Percentiles rank a stretch among this genome's conserved stretches.
Conservation (phyloP, 1,284 basidiomycete species). For the Hemileccinum hortonii region DNA sequence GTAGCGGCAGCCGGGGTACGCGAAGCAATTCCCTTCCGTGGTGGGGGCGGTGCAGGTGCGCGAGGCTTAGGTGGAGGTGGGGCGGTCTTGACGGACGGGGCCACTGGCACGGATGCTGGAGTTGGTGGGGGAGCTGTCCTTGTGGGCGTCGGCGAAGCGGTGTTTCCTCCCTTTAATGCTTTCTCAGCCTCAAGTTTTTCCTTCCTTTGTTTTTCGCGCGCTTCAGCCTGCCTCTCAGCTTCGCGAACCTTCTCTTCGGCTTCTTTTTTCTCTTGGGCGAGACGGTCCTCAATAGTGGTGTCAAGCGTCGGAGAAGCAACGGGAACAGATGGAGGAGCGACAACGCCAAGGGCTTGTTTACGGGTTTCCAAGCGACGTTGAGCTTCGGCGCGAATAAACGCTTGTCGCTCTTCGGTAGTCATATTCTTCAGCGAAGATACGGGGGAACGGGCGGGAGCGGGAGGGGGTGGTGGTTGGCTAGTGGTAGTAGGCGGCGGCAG, state of each 20-base stretch:
- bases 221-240: conserved; percentile 77
- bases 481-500: conserved; percentile 46
- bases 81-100: conserved; percentile 28
- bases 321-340: conserved; percentile 48
- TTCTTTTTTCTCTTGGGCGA: conserved; percentile 82
- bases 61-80: conserved; percentile 34
- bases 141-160: conserved; percentile 33
- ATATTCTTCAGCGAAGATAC: conserved; percentile 66
- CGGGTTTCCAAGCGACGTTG: conserved; percentile 84
- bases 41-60: conserved; percentile 49
- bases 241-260: conserved; percentile 76
- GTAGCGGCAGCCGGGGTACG: conserved; percentile 26
- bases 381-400: conserved; percentile 81
- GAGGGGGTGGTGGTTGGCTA: conserved; percentile 44
- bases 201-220: conserved; percentile 66
- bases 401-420: conserved; percentile 82
- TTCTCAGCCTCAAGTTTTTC: conserved; percentile 71
- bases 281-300: conserved; percentile 75
- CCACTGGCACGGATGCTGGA: conserved; percentile 34
- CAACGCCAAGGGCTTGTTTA: conserved; percentile 82
- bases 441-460: conserved; percentile 52
- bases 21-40: conserved; percentile 33
- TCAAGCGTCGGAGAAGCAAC: conserved; percentile 55
- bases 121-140: conserved; percentile 36
- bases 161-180: conserved; percentile 50